These are phyloP conservation scores for Triticum monococcum DNA, from an alignment of 176 grass and related monocot species.

Conservation along the genomic window DNA sequence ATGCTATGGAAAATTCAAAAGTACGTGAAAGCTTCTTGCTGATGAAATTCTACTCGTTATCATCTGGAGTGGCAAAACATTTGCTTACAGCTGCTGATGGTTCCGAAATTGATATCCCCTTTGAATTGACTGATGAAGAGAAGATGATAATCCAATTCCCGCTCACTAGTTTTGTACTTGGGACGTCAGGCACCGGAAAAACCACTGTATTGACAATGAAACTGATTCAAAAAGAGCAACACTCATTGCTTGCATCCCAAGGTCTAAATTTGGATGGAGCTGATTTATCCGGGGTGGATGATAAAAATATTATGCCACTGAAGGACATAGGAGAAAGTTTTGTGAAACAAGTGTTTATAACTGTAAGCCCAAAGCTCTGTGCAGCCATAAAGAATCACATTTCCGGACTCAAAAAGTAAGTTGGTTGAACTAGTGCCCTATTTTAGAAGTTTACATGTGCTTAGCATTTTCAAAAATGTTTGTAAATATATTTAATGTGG, in stretches of 20 bases:
- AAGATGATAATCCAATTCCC: slow-evolving; percentile 65
- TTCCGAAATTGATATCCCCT: slow-evolving; percentile 62
- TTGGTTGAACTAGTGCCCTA: neutral
- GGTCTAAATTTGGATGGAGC: slow-evolving; percentile 18
- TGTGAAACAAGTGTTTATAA: slow-evolving; percentile 82
- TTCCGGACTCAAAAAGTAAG: slow-evolving; percentile 55
- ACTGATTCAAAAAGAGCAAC: slow-evolving; percentile 65
- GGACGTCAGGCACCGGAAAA: slow-evolving; percentile 81
- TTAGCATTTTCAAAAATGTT: neutral
- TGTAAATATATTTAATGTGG: neutral
- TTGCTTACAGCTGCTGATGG: slow-evolving; percentile 78
- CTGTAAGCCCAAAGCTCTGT: slow-evolving; percentile 81
- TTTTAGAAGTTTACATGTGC: neutral
- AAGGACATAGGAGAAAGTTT: slow-evolving; percentile 28
- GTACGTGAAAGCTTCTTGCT: slow-evolving; percentile 78
- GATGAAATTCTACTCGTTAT: slow-evolving; percentile 90
- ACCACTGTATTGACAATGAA: slow-evolving; percentile 82
- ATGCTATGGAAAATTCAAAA: slow-evolving; percentile 62
- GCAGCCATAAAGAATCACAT: slow-evolving; percentile 73
- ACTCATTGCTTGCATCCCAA: slow-evolving; percentile 57
- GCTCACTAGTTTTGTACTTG: slow-evolving; percentile 70
- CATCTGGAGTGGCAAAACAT: slow-evolving; percentile 64
- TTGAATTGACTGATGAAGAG: slow-evolving; percentile 83
- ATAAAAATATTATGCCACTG: neutral
- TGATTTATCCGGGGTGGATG: neutral